phyloP scores from a whole-genome alignment of 805 yeast genomes.

The Kazachstania martiniae region DNA sequence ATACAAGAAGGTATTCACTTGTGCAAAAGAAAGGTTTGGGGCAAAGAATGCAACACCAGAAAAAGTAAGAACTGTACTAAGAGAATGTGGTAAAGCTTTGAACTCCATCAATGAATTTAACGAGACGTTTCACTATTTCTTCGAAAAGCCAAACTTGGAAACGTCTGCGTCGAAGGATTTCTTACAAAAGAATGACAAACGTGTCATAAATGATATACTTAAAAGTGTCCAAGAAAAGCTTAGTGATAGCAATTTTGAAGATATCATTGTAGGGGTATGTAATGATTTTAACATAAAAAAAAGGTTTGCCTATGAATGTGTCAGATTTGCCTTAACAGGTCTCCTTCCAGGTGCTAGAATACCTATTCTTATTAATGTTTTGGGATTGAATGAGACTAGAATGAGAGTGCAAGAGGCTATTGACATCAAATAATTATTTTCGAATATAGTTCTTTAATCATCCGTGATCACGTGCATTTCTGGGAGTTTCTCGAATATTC shows the following conservation, averaged over 20 bases:
- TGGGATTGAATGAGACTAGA: slow-evolving; percentile 37
- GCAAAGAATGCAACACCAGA: slow-evolving; percentile 12
- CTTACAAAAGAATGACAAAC: slow-evolving; percentile 11
- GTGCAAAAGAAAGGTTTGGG: slow-evolving; percentile 6
- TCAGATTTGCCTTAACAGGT: slow-evolving; percentile 64
- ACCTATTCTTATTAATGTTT: slow-evolving; percentile 41
- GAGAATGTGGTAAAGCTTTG: slow-evolving; percentile 38
- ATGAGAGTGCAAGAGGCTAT: slow-evolving; percentile 21
- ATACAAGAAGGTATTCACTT: slow-evolving; percentile 8
- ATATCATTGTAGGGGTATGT: slow-evolving; percentile 1
- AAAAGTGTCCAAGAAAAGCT: slow-evolving; percentile 5
- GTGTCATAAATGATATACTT: slow-evolving; percentile 9
- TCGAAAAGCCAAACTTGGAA: slow-evolving; percentile 26
- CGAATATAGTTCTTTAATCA: no score
- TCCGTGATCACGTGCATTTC: no score
- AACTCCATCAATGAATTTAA: slow-evolving; percentile 44
- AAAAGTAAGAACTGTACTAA: slow-evolving; percentile 33
- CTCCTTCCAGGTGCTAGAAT: slow-evolving; percentile 60
- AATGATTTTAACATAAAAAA: slow-evolving; percentile 7
- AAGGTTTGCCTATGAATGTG: slow-evolving; percentile 40
- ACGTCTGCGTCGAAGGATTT: slow-evolving; percentile 19
- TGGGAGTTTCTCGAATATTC: no score
- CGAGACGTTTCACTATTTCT: slow-evolving; percentile 38
- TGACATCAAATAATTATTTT: no score
- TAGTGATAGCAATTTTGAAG: slow-evolving; percentile 2